phyloP scores from a whole-genome alignment of 1,284 basidiomycete genomes.

The Irpex rosettiformis region DNA sequence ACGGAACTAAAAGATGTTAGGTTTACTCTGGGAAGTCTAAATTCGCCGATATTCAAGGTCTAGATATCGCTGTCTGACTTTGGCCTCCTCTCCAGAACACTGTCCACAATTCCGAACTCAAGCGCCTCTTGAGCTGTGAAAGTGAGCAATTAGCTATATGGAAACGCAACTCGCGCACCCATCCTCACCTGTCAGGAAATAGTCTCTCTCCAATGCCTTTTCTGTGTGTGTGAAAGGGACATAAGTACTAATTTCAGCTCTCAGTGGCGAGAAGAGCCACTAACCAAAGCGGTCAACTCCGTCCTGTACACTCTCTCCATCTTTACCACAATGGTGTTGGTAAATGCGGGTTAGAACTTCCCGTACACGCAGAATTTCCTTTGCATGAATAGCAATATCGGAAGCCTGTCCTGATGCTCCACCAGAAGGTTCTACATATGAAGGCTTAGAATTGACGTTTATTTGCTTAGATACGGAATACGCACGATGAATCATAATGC shows the following conservation, averaged over 20 bases:
- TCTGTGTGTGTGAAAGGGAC: conserved; percentile 42
- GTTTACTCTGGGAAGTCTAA: no score
- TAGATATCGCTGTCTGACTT: conserved; percentile 25
- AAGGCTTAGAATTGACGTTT: not conserved
- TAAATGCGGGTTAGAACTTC: conserved; percentile 82
- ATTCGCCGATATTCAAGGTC: no score
- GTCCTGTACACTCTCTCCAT: conserved; percentile 59
- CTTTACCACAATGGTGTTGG: conserved; percentile 69
- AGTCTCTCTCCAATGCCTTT: conserved; percentile 86
- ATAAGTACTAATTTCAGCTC: conserved; percentile 1
- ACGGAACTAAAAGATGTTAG: no score
- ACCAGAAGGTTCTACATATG: conserved; percentile 79
- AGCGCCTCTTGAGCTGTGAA: conserved; percentile 75
- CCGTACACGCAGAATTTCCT: conserved; percentile 87
- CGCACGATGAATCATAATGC: conserved; percentile 96
- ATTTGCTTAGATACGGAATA: conserved; percentile 19
- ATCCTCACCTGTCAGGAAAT: conserved; percentile 82
- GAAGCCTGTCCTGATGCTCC: conserved; percentile 91
- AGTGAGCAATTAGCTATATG: conserved; percentile 4
- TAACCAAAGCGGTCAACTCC: conserved; percentile 78
- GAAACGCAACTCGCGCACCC: conserved; percentile 3
- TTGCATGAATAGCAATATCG: conserved; percentile 92
- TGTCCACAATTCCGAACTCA: conserved; percentile 89
- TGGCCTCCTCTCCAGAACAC: conserved; percentile 76
- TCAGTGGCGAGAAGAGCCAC: conserved; percentile 23